Conservation (phyloP, 148 eudicot species). For the Polygonum aviculare region DNA sequence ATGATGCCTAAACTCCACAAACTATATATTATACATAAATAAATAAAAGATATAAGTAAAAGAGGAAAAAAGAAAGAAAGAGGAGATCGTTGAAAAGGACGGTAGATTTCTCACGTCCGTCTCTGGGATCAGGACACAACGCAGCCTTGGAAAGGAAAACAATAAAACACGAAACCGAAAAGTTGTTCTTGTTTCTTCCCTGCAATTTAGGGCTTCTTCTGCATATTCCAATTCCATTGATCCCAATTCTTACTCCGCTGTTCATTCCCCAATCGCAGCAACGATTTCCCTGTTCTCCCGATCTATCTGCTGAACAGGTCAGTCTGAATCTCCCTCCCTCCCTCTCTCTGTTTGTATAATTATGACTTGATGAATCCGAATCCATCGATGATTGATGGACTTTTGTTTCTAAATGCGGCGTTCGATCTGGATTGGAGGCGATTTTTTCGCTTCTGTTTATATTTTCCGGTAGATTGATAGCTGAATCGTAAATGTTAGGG, state of each 20-base stretch:
- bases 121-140: conserved; percentile 2
- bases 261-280: not conserved
- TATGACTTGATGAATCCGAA: not conserved
- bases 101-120: conserved; percentile 1
- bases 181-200: not conserved
- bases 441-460: not conserved
- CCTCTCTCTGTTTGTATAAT: not conserved
- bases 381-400: not conserved
- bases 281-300: not conserved
- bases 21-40: not conserved
- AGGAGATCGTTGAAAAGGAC: conserved; percentile 7
- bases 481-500: not conserved
- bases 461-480: not conserved
- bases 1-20: not conserved
- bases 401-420: not conserved
- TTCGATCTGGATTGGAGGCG: not conserved
- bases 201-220: conserved; percentile 10
- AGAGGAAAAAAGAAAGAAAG: not conserved
- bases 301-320: not conserved
- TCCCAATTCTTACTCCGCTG: not conserved
- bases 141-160: not conserved
- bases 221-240: conserved; percentile 3
- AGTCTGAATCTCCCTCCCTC: not conserved
- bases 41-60: not conserved
- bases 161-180: not conserved